A percentile compares a stretch with the other conserved stretches of the same genome.
phyloP scores from a whole-genome alignment of 257 asterid genomes.

The Primulina tabacum region DNA sequence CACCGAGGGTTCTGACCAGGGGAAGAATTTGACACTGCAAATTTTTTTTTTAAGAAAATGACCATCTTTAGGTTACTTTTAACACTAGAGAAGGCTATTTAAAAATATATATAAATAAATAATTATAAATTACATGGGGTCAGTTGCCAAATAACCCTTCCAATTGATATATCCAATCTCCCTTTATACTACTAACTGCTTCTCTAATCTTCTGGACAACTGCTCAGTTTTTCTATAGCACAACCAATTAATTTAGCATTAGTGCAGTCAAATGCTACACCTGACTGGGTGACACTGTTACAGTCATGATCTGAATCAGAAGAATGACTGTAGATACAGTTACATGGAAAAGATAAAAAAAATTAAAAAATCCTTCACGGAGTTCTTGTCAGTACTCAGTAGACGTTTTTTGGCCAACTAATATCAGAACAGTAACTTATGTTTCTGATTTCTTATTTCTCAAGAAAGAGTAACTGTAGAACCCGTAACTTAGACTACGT shows the following conservation, averaged over 20 bases:
- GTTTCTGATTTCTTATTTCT: neutral
- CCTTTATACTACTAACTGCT: neutral
- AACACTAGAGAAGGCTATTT: neutral
- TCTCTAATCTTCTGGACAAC: neutral
- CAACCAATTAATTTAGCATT: neutral
- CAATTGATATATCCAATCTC: neutral
- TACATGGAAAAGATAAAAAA: neutral
- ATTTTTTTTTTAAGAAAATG: neutral
- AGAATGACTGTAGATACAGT: conserved; percentile 10
- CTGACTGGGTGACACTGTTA: neutral
- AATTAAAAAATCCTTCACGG: neutral
- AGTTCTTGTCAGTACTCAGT: conserved; percentile 6
- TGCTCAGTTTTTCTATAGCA: neutral
- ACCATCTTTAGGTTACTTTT: neutral
- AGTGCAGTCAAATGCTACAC: neutral
- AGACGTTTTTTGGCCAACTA: conserved; percentile 1
- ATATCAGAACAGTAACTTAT: conserved; percentile 1
- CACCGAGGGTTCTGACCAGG: neutral
- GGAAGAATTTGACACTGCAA: neutral
- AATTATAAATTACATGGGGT: neutral
- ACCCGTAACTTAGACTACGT: no score
- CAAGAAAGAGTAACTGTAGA: conserved; percentile 7
- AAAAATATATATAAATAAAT: no score
- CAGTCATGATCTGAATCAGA: conserved; percentile 15
- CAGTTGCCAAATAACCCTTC: neutral